Base-by-base conservation (phyloP, 345 rosid species). In the Pistacia atlantica region DNA sequence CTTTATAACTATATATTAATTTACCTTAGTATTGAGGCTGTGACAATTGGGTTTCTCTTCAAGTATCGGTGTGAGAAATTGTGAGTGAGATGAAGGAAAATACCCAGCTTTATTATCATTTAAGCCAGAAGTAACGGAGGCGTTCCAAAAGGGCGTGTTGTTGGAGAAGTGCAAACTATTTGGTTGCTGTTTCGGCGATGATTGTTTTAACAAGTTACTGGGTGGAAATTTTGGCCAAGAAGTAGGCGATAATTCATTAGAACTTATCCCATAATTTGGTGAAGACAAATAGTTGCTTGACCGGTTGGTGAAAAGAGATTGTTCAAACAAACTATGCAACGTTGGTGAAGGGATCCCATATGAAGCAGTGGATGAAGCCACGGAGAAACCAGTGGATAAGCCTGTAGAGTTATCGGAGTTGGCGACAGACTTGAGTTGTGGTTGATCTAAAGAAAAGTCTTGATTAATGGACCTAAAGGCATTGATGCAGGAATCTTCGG, bases 121-220 rank as follows among this genome's bases (percentile, higher is more conserved):
- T 42, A 57, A 20, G 33, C 33, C 33, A 52, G 80, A 11, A 11
- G 80, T 48, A 1, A 87, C 72, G 18, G 86, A 80, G 31, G 88
- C 76, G 73, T 87, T 84, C 89, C 87, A 87, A 6, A 82, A 87
- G 14, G 82, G 77, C 5, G 89, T 54, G 65, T 86, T 83, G 80
- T 88, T 82, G 56, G 92, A 81, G 75, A 88, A 84, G 31, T 86
- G 89, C 56, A 88, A 65, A 67, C 76, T 76, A 60, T 38, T 75
- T 1, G 80, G 80, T 28, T 81, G 79, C 58, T 84, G 88, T 80
- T 86, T 77, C 0, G 71, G 77, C 10, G 83, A 72, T 0, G 84
- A 84, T 51, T 81, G 88, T 69, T 80, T 78, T 22, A 74, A 65
- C 68, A 81, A 77, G n/a, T 6, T 13, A 18, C 83, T 81, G 74